Evolutionary conservation across 2,329 filamentous ascomycete species (phyloP).

Genomic region (Gliomastix tumulicola): DNA sequence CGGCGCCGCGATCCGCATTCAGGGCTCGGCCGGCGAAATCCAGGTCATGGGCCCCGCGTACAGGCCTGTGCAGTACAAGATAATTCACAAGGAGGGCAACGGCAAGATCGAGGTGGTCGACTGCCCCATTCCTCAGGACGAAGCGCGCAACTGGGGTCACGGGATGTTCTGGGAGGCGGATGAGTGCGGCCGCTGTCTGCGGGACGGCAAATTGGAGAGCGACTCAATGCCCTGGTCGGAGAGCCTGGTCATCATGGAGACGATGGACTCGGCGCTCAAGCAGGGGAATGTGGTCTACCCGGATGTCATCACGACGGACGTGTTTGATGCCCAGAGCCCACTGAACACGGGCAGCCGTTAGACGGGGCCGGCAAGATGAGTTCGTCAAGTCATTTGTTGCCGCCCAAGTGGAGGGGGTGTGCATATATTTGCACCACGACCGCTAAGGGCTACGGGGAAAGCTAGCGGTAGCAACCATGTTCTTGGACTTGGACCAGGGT

Average conservation of each 20-base stretch:
- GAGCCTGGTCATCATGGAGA: slow-evolving; percentile 79
- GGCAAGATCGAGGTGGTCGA: slow-evolving; percentile 42
- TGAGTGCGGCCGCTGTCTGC: slow-evolving; percentile 66
- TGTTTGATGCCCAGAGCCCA: slow-evolving; percentile 53
- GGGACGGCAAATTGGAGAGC: slow-evolving; percentile 73
- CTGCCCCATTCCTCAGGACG: slow-evolving; percentile 45
- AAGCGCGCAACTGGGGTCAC: slow-evolving; percentile 50
- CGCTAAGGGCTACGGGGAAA: too few species aligned
- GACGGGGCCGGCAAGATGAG: too few species aligned
- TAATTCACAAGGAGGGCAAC: slow-evolving; percentile 48
- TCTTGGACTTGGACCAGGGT: too few species aligned
- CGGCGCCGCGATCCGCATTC: slow-evolving; percentile 67
- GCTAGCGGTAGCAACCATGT: too few species aligned
- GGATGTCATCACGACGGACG: slow-evolving; percentile 47
- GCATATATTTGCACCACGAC: too few species aligned
- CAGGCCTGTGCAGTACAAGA: slow-evolving; percentile 57
- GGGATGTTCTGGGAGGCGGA: slow-evolving; percentile 91
- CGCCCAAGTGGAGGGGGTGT: too few species aligned
- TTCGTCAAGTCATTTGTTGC: too few species aligned
- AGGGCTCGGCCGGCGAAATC: slow-evolving; percentile 76
- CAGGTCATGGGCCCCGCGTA: slow-evolving; percentile 69
- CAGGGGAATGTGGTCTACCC: slow-evolving; percentile 49
- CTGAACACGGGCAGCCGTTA: slow-evolving; percentile 42
- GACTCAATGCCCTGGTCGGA: slow-evolving; percentile 64
- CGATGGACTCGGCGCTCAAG: slow-evolving; percentile 48